phyloP scores from a whole-genome alignment of 345 rosid genomes.

The Chamaenerion angustifolium region DNA sequence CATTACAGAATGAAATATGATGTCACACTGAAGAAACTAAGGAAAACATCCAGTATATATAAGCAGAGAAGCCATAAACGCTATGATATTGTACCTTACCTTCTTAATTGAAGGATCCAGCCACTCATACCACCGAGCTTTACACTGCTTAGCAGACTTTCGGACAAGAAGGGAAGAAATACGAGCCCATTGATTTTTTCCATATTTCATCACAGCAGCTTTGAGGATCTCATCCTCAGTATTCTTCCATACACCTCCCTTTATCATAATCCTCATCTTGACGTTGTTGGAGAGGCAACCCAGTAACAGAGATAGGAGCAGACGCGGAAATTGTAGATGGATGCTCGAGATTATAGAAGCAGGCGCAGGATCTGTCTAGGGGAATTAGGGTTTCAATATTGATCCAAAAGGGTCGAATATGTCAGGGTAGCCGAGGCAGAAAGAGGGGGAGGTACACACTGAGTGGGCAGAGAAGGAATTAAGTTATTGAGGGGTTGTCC shows the following conservation, averaged over 20 bases:
- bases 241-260: conserved; percentile 99
- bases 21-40: background rate
- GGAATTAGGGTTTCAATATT: too few species aligned
- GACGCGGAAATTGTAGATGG: too few species aligned
- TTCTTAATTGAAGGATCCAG: conserved; percentile 98
- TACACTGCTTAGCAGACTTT: conserved; percentile 98
- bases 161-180: conserved; percentile 96
- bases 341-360: too few species aligned
- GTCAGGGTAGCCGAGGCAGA: too few species aligned
- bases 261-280: conserved; percentile 99
- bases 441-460: too few species aligned
- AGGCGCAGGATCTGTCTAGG: too few species aligned
- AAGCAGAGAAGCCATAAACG: background rate
- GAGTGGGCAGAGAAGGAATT: too few species aligned
- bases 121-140: conserved; percentile 99
- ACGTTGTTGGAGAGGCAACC: background rate
- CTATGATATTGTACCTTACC: conserved; percentile 16
- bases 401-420: too few species aligned
- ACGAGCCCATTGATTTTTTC: conserved; percentile 98
- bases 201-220: conserved; percentile 98
- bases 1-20: background rate
- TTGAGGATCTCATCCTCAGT: conserved; percentile 99
- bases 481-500: too few species aligned
- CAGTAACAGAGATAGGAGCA: too few species aligned
- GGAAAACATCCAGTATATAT: background rate